Conservation (phyloP, 2,329 filamentous ascomycete genomes). For the Cephalotrichum gorgonifer region DNA sequence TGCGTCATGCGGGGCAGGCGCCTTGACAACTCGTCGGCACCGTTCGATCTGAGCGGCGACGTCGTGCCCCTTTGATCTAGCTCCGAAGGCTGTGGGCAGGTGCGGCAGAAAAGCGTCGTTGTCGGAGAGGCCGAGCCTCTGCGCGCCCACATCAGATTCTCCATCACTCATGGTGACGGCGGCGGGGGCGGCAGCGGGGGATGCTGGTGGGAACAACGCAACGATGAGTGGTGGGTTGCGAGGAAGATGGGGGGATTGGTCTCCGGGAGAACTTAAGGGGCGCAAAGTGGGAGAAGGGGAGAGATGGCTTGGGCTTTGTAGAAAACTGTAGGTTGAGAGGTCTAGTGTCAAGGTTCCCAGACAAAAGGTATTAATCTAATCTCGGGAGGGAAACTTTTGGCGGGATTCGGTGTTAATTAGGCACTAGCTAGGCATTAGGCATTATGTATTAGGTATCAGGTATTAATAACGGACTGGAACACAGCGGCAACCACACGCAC, state of each 20-base stretch:
- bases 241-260: neutral
- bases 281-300: neutral
- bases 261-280: too few relatives aligned
- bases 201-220: neutral
- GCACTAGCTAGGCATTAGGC: too few relatives aligned
- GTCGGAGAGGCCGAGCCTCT: slow-evolving; percentile 36
- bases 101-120: slow-evolving; percentile 68
- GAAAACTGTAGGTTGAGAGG: too few relatives aligned
- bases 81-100: slow-evolving; percentile 76
- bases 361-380: too few relatives aligned
- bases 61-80: slow-evolving; percentile 63
- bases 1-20: slow-evolving; percentile 8
- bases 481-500: too few relatives aligned
- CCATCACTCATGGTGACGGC: slow-evolving; percentile 40
- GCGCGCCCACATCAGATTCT: slow-evolving; percentile 43
- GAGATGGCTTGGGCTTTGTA: too few relatives aligned
- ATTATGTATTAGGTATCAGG: too few relatives aligned
- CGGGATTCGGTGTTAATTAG: too few relatives aligned
- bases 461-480: too few relatives aligned
- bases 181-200: neutral
- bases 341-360: too few relatives aligned
- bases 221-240: neutral
- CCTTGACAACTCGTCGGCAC: slow-evolving; percentile 48
- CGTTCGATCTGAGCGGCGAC: slow-evolving; percentile 72
- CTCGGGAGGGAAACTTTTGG: too few relatives aligned